Base-by-base conservation (phyloP, 2,329 filamentous ascomycete species). In the Ramularia collo-cygni region DNA sequence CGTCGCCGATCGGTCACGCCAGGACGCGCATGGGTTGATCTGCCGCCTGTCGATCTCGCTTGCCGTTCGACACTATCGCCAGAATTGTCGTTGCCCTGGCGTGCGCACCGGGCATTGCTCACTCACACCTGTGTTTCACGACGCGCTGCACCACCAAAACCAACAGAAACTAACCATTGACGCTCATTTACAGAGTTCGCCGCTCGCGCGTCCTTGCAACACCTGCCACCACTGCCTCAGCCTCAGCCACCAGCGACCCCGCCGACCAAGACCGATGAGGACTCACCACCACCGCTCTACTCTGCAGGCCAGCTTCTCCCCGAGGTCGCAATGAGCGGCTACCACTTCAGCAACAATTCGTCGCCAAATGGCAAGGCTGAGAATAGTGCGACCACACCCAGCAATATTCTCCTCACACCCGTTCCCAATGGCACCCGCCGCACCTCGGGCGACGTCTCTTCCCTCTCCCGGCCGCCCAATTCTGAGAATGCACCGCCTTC, bases 261-360 rank as follows among this genome's bases (percentile, higher is more conserved):
- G 24, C 21, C 21, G 12, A 29, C 21, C 17, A 38, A 29, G 7
- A 6, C 28, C 27, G 36, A 38, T 28, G 12, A 36, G 15, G 28
- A 17, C 28, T 39, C 36, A 19, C 38, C 28, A 26, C n/a, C 38
- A 13, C 14, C 38, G 10, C 21, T 19, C 27, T 33, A 24, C n/a
- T 32, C 24, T 15, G 21, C 36, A n/a, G 28, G 16, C 14, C 21
- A 39, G 18, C 38, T 28, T n/a, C 31, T 47, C 8, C 41, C 44
- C 17, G 45, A 44, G 16, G 21, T 43, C 26, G 41, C 32, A 30
- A 51, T 51, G 48, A 47, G 43, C 40, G 42, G 45, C 14, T 28
- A 26, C 26, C 34, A 27, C 28, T 29, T 46, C 16, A 27, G 35
- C 37, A 40, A 28, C 28, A 40, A 36, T 14, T 38, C 30, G 16